Base-by-base conservation (phyloP, 1,284 basidiomycete genomes). In the Pseudozyma thailandica region DNA sequence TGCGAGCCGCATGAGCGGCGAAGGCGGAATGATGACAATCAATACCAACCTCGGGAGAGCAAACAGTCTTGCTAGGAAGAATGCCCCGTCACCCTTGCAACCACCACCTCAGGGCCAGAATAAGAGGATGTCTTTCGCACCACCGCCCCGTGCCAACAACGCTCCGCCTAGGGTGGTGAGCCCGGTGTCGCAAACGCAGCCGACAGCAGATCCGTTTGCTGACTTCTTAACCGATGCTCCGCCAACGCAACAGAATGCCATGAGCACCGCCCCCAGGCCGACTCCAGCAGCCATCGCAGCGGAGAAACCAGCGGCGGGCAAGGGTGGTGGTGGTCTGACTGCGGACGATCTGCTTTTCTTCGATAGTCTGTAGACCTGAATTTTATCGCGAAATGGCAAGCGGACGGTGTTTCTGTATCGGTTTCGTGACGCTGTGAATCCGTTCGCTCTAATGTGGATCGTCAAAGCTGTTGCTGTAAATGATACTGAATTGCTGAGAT, bases 301-400 rank as follows among this genome's bases (percentile, higher is more conserved):
- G 20, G 33, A 39, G 16, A 27, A 31, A 10, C 35, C 49, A 26
- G 26, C 49, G 6, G 62, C 55, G 15, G 44, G 41, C 28, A 42
- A 18, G 12, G 45, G 49, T 6, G 56, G 53, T 9, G 44, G 31
- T 8, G 48, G 53, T 3, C 27, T 72, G 51, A 66, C 69, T 4
- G 69, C 69, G 2, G 69, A 72, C 27, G 69, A 72, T 25, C 38
- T 72, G 25, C 52, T 66, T 7, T 72, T 72, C 43, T 72, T 72
- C n/a, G 69, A 72, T 52, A 66, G 18, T 27, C 46, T 72, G 10
- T 72, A 28, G 62, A 21, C 26, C n/a, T 12, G 28, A 5, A 13
- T 6, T 4, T 50, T 10, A 10, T 16, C 27, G 42, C 27, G 4
- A 35, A 16, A 35, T 35, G 13, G 33, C 33, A 35, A n/a, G n/a